These are phyloP conservation scores for Microdochium bolleyi DNA, from an alignment of 2,329 filamentous ascomycete species.

Conservation along the genomic window DNA sequence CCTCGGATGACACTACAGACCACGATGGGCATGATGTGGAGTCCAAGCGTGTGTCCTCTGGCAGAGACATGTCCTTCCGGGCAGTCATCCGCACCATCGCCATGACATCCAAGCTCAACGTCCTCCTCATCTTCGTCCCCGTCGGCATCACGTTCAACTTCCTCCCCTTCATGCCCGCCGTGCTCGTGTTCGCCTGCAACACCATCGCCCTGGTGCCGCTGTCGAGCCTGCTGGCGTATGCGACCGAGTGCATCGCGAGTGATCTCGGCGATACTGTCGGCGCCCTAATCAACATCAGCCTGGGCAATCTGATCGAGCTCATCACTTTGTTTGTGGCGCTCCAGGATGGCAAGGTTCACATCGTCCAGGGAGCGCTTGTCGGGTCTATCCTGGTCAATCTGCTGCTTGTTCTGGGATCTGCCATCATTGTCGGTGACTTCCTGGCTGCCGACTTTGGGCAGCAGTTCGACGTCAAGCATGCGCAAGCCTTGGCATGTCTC, in stretches of 20 bases:
- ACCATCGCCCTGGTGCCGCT: slow-evolving; percentile 64
- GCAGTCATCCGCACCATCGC: slow-evolving; percentile 16
- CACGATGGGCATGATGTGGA: not conserved
- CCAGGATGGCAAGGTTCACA: not conserved
- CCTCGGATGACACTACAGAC: not conserved
- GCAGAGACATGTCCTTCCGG: not conserved
- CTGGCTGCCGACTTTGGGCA: not conserved
- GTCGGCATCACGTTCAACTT: slow-evolving; percentile 59
- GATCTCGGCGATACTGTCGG: slow-evolving; percentile 6
- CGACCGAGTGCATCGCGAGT: slow-evolving; percentile 46
- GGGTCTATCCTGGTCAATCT: not conserved
- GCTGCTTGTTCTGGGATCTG: not conserved
- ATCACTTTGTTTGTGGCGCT: not conserved
- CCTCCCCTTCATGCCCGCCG: slow-evolving; percentile 40
- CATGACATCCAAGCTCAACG: slow-evolving; percentile 59
- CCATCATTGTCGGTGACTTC: not conserved
- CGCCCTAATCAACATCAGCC: slow-evolving; percentile 1
- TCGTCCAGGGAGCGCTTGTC: not conserved
- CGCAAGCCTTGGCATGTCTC: not conserved
- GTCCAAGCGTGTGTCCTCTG: not conserved
- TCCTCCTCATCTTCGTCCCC: slow-evolving; percentile 67
- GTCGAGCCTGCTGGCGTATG: slow-evolving; percentile 59
- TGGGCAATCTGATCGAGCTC: not conserved
- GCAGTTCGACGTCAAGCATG: not conserved
- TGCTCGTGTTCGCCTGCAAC: slow-evolving; percentile 62